Evolutionary conservation across 192 early-diverging fungal species (phyloP).

Genomic region (Coemansia pectinata): DNA sequence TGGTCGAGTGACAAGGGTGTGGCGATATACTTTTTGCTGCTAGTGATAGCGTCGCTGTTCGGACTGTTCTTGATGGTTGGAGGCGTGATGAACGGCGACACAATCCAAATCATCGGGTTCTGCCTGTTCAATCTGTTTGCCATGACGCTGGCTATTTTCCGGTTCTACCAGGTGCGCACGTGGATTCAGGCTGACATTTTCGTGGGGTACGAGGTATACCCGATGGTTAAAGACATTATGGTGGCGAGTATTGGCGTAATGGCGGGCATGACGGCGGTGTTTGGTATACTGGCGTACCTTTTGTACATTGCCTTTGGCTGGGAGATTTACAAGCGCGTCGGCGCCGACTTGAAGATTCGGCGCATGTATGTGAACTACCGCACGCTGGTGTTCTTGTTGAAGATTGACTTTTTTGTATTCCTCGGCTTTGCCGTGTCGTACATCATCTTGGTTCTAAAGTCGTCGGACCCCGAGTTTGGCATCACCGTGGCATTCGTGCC

Average conservation of each 20-base stretch:
- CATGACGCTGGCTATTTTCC: slow-evolving; percentile 52
- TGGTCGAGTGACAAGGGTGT: slow-evolving; percentile 56
- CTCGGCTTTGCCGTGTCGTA: slow-evolving; percentile 57
- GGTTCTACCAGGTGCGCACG: slow-evolving; percentile 43
- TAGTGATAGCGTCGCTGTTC: slow-evolving; percentile 43
- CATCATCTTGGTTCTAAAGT: slow-evolving; percentile 61
- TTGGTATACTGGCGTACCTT: slow-evolving; percentile 43
- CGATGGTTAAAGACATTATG: slow-evolving; percentile 27
- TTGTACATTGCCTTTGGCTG: slow-evolving; percentile 59
- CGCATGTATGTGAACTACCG: slow-evolving; percentile 58
- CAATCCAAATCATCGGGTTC: slow-evolving; percentile 54
- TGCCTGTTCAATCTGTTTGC: slow-evolving; percentile 50
- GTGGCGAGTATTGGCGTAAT: slow-evolving; percentile 37
- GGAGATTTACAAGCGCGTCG: slow-evolving; percentile 59
- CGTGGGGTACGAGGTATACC: slow-evolving; percentile 15
- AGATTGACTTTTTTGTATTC: slow-evolving; percentile 57
- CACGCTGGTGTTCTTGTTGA: slow-evolving; percentile 52
- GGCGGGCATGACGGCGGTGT: slow-evolving; percentile 35
- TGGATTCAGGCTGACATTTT: slow-evolving; percentile 31
- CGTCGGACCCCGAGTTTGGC: slow-evolving; percentile 52
- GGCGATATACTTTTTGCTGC: slow-evolving; percentile 55
- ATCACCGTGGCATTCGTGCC: slow-evolving; percentile 53
- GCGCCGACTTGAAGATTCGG: slow-evolving; percentile 57
- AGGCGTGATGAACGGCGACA: slow-evolving; percentile 51
- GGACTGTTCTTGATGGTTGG: slow-evolving; percentile 44